Conservation (phyloP, 1,284 basidiomycete genomes). For the Ustilago trichophora region DNA sequence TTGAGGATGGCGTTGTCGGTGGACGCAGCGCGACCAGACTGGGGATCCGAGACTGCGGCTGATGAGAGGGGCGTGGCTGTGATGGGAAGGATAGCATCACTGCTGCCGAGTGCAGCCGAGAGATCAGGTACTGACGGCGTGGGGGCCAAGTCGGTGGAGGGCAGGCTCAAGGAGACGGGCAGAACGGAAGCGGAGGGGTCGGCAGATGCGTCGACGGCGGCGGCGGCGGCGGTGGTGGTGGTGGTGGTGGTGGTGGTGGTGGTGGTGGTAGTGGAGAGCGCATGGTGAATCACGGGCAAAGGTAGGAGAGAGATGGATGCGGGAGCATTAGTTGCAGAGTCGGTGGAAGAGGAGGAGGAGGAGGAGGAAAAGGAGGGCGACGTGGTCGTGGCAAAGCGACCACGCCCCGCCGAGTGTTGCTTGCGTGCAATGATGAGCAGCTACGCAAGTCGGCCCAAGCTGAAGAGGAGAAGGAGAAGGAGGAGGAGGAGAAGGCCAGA, state of each 20-base stretch:
- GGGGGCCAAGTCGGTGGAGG: constrained; percentile 1
- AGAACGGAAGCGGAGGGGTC: background rate
- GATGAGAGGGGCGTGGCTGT: background rate
- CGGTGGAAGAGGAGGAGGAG: background rate
- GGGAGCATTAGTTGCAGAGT: no score
- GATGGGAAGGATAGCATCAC: background rate
- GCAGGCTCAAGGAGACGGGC: background rate
- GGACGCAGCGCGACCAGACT: background rate
- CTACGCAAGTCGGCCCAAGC: constrained; percentile 30
- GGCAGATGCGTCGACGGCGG: constrained; percentile 1
- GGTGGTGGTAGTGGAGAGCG: background rate
- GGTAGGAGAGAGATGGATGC: background rate
- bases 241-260: background rate
- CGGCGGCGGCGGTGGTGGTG: no score
- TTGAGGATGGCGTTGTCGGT: constrained; percentile 7
- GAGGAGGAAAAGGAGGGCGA: constrained; percentile 10
- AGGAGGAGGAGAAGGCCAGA: background rate
- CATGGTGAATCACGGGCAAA: constrained; percentile 8
- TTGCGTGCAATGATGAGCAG: constrained; percentile 44
- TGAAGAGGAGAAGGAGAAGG: background rate
- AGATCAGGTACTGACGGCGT: background rate
- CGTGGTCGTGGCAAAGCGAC: constrained; percentile 28
- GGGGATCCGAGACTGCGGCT: background rate
- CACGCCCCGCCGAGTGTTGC: constrained; percentile 37
- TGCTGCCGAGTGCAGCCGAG: background rate